Conservation (phyloP, 108 stramenopile species). For the Cyclotella cryptica region DNA sequence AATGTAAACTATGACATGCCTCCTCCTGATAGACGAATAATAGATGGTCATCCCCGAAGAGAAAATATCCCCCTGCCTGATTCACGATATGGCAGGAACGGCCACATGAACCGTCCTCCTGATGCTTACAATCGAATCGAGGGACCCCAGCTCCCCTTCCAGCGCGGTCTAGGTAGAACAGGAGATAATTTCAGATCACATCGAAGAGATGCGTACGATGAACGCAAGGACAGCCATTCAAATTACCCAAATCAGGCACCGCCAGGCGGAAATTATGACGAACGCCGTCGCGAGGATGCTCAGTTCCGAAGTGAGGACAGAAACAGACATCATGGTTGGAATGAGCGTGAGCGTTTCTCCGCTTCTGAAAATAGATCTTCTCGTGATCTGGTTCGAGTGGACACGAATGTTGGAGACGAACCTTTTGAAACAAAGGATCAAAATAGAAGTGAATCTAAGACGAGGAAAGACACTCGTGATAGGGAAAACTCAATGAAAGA, state of each 20-base stretch:
- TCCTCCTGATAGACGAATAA: slow-evolving; percentile 1
- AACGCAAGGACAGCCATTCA: no score
- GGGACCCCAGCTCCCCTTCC: background rate
- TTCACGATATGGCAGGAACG: no score
- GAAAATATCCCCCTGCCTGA: no score
- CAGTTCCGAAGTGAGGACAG: background rate
- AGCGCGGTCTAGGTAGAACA: background rate
- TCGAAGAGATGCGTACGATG: background rate
- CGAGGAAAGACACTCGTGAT: background rate
- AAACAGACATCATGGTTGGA: background rate
- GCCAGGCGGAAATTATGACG: no score
- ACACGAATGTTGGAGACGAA: no score
- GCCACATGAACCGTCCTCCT: background rate
- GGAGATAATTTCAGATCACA: background rate
- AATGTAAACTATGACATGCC: background rate
- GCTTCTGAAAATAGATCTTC: no score
- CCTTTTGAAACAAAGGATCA: background rate
- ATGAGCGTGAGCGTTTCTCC: background rate
- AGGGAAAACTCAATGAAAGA: background rate
- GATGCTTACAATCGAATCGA: background rate
- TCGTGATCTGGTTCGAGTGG: no score
- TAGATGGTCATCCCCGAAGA: background rate
- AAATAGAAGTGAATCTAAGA: background rate
- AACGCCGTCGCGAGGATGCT: background rate
- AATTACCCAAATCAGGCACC: no score